Evolutionary conservation across 73 alveolate genomes (phyloP), one percentile per base, ranked within the genome.

Genomic region (Breviolum minutum): DNA sequence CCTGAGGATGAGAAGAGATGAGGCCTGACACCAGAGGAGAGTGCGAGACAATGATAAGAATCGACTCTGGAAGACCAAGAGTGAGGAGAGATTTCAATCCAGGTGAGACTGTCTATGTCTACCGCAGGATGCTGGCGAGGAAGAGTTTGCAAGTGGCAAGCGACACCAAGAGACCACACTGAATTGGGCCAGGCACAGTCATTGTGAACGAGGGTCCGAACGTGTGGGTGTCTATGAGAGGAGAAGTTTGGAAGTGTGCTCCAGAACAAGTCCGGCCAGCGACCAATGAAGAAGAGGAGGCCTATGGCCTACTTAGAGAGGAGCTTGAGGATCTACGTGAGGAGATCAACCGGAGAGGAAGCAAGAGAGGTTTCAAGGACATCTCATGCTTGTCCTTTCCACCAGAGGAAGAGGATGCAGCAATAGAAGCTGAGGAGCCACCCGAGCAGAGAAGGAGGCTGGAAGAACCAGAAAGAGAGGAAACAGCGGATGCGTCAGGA

Each of bases 221-320:
- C 5, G 63, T 54, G 9, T 54, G 90, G 66, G 7, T 54, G 16
- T 48, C 17, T 9, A 22, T 40, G 90, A 54, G 66, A 11, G 70
- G 70, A 40, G 90, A 81, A 30, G 8, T 81, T 48, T 81, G 71
- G 90, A 40, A 60, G 66, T 81, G 90, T 7, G 90, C n/a, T n/a
- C 66, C 30, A 40, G 86, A 77, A 11, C 86, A 77, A 10, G 86
- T 77, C 0, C 62, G 86, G 1, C 61, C 7, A 22, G 71, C 90
- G 5, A 14, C 40, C 3, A 24, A 5, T 11, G 90, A 81, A 13
- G 90, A 81, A 20, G 24, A 13, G 0, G 71, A 81, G 14, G 90
- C 90, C 4, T 11, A 0, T 60, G 16, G n/a, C n/a, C 71, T 54
- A 19, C 0, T n/a, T n/a, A n/a, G 17, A 12, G 70, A 81, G 26